Conservation (phyloP, 2,329 filamentous ascomycete genomes). For the Venturia pyrina region DNA sequence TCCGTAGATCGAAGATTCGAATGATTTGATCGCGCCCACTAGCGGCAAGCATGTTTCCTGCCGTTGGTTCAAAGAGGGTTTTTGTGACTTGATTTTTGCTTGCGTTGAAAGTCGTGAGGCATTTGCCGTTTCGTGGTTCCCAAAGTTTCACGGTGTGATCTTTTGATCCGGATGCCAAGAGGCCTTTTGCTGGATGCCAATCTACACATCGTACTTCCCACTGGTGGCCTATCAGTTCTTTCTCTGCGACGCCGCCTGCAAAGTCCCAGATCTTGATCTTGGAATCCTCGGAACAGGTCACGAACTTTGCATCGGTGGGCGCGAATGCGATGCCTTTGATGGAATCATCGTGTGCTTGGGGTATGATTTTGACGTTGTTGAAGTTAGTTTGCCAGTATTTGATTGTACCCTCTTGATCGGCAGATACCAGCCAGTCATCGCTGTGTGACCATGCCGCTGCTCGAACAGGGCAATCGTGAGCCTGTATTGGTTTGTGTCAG, state of each 20-base stretch:
- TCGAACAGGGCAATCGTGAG: slow-evolving; percentile 80
- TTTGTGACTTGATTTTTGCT: slow-evolving; percentile 97
- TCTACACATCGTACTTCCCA: slow-evolving; percentile 98
- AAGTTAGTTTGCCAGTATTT: slow-evolving; percentile 99
- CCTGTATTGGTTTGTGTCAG: slow-evolving; percentile 29
- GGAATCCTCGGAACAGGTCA: slow-evolving; percentile 90
- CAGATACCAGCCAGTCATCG: slow-evolving; percentile 93
- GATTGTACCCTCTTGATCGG: slow-evolving; percentile 87
- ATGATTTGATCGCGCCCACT: slow-evolving; percentile 89
- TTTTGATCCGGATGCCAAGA: slow-evolving; percentile 93
- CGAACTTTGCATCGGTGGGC: slow-evolving; percentile 89
- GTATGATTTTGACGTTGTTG: slow-evolving; percentile 91
- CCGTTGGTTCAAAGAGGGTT: slow-evolving; percentile 77
- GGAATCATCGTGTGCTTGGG: slow-evolving; percentile 74
- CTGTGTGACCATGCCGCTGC: slow-evolving; percentile 83
- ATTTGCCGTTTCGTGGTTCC: slow-evolving; percentile 88
- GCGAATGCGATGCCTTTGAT: slow-evolving; percentile 89
- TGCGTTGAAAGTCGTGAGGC: slow-evolving; percentile 85
- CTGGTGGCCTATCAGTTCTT: slow-evolving; percentile 79
- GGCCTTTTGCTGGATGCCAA: slow-evolving; percentile 92
- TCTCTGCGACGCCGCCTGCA: slow-evolving; percentile 72
- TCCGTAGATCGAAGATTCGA: slow-evolving; percentile 85
- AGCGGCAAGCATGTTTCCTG: slow-evolving; percentile 78
- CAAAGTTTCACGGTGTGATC: slow-evolving; percentile 96
- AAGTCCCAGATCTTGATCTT: slow-evolving; percentile 96